These are phyloP conservation scores for Gynandropsis gynandra DNA, from an alignment of 345 rosid species.

Conservation along the genomic window DNA sequence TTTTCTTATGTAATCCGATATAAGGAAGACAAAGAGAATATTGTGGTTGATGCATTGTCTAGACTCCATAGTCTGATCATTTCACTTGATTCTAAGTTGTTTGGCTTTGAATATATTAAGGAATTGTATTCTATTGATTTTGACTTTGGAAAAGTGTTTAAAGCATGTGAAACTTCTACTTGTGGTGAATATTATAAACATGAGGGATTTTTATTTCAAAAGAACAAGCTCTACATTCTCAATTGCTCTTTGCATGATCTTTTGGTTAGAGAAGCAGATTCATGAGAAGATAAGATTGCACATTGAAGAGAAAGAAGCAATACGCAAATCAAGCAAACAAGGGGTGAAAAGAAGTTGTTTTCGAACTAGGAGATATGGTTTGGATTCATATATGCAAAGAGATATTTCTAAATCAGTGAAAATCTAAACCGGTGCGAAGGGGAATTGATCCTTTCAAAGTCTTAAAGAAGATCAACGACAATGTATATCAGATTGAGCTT, in stretches of 20 bases:
- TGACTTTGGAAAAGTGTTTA: not conserved
- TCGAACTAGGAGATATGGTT: constrained; percentile 9
- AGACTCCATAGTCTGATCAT: too few relatives aligned
- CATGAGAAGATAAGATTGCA: too few relatives aligned
- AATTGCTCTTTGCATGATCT: too few relatives aligned
- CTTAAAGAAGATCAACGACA: constrained; percentile 9
- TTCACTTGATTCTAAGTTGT: too few relatives aligned
- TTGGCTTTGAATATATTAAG: too few relatives aligned
- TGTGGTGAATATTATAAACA: not conserved
- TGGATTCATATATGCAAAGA: not conserved
- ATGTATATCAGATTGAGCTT: too few relatives aligned
- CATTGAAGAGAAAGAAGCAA: too few relatives aligned
- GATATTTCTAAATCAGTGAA: not conserved
- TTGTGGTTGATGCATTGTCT: constrained; percentile 4
- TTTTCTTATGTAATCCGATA: constrained; percentile 6
- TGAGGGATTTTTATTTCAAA: not conserved
- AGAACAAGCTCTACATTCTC: too few relatives aligned
- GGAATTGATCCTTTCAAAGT: constrained; percentile 4
- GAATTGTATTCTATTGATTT: not conserved
- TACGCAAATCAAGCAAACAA: too few relatives aligned
- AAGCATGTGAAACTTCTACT: too few relatives aligned
- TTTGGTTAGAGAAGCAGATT: too few relatives aligned
- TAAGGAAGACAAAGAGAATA: not conserved
- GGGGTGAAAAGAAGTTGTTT: too few relatives aligned
- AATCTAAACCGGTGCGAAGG: not conserved